phyloP scores from a whole-genome alignment of 305 asterid species.

The Nicotiana rustica region DNA sequence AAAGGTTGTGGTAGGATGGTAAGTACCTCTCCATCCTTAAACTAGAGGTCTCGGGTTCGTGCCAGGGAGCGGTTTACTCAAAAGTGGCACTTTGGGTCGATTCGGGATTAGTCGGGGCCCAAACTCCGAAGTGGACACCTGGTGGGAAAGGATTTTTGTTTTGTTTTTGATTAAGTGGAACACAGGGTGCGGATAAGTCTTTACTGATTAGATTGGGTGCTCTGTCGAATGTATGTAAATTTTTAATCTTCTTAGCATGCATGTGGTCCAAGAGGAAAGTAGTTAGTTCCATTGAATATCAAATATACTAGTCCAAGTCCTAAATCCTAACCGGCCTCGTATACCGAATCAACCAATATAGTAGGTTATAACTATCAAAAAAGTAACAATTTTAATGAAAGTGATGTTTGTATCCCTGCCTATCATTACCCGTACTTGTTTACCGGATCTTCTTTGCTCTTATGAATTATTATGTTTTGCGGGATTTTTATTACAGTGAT shows the following conservation, averaged over 20 bases:
- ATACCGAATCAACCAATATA: neutral
- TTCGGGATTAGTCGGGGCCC: no score
- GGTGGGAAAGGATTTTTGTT: no score
- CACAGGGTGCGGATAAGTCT: no score
- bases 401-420: neutral
- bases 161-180: no score
- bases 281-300: constrained; percentile 11
- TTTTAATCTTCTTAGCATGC: neutral
- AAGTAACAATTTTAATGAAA: neutral
- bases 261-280: neutral
- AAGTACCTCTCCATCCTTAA: no score
- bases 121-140: no score
- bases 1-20: no score
- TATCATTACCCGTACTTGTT: neutral
- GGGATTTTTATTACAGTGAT: neutral
- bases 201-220: neutral
- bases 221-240: neutral
- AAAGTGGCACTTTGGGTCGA: no score
- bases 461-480: neutral
- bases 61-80: no score
- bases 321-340: neutral
- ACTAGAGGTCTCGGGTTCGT: no score
- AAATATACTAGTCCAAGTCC: neutral
- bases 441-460: neutral
- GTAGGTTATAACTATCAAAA: neutral